Base-by-base conservation (phyloP, 345 rosid species). In the Gossypium anomalum region DNA sequence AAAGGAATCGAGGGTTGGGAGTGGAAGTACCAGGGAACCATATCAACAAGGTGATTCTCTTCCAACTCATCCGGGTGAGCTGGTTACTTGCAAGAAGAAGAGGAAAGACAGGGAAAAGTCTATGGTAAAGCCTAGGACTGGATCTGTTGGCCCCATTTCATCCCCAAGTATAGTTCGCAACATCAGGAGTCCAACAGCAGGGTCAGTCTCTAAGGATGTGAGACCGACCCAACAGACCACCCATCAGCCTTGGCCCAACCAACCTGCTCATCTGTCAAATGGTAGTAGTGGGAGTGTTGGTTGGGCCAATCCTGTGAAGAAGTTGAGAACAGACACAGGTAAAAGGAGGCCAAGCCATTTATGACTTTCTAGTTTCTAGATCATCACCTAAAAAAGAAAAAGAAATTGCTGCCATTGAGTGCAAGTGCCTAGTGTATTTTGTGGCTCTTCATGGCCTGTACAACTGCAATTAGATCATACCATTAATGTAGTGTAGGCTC, bases 261-360 rank as follows among this genome's bases (percentile, higher is more conserved):
- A 86, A 83, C 70, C 91, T 34, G 75, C 77, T 58, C 93, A 86
- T 78, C 85, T 89, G 0, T 70, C 86, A 72, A 89, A 80, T 63
- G 29, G 27, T 57, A 83, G 88, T 44, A 84, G 82, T 19, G 97
- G 88, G 52, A 79, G 78, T 73, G 92, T 93, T 27, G 97, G 98
- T 67, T 96, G 99, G 99, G 98, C 99, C 76, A 92, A 96, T 85
- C 99, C 98, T 14, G 99, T 93, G 34, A 96, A 96, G 90, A 87
- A 94, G 84, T 73, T 92, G 82, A 90, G 99, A 76, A 93, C 99
- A 14, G 99, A 93, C 83, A 79, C 97, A 15, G 97, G 97, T 73
- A 90, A 89, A 80, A 88, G 98, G 79, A 83, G 99, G 81, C 94
- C 97, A 1, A 90, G 97, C 85, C 97, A 92, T 82, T 82, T 87